Evolutionary conservation across 2,329 filamentous ascomycete genomes (phyloP).

Genomic region (Neofusicoccum cordaticola): DNA sequence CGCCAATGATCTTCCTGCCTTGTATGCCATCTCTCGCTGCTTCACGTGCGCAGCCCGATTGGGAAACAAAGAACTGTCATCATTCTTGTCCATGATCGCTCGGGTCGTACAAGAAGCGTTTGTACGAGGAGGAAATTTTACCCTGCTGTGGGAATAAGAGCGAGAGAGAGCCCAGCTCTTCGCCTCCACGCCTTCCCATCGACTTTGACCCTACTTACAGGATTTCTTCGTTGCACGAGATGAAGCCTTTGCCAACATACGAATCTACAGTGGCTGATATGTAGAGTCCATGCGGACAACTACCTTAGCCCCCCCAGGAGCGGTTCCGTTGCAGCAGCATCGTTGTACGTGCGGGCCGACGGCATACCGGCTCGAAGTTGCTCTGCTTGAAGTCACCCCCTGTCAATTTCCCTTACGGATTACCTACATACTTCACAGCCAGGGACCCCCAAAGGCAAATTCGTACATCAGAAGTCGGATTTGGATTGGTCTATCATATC

Average conservation of each 20-base stretch:
- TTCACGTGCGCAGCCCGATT: not conserved
- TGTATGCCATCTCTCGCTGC: not conserved
- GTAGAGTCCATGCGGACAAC: too few species aligned
- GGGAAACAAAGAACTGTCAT: not conserved
- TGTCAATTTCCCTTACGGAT: too few species aligned
- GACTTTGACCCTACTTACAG: not conserved
- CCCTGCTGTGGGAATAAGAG: not conserved
- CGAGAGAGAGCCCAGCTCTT: not conserved
- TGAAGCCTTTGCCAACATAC: too few species aligned
- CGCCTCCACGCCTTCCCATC: not conserved
- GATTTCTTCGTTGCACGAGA: too few species aligned
- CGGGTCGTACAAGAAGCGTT: conserved; percentile 4
- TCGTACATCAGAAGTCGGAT: conserved; percentile 14
- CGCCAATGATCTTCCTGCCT: not conserved
- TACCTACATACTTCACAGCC: too few species aligned
- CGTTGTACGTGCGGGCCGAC: too few species aligned
- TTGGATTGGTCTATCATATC: conserved; percentile 17
- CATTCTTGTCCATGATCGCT: not conserved
- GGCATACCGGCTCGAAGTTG: too few species aligned
- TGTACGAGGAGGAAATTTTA: not conserved
- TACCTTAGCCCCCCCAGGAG: too few species aligned
- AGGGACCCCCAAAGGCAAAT: too few species aligned
- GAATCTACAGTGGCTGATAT: too few species aligned
- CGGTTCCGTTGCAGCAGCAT: too few species aligned
- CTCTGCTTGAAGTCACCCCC: too few species aligned